Evolutionary conservation across 139 green algal genomes (phyloP), one percentile per base, ranked within the genome.

Genomic region (Haematococcus lacustris): DNA sequence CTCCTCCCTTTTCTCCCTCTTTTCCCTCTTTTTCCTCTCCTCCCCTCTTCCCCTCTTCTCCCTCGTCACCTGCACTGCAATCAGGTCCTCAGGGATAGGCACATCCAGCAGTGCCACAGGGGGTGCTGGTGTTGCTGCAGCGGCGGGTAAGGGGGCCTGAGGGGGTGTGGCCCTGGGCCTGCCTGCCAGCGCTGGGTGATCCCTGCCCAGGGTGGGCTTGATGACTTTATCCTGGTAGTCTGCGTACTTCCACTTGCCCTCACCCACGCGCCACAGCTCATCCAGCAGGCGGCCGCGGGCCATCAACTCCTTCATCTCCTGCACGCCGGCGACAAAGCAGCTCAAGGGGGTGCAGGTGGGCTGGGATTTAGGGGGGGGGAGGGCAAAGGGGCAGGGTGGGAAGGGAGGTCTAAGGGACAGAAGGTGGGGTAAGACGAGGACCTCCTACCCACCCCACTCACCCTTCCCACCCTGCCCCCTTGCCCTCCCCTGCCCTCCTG

Each of bases 221-320:
- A 67, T 6, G 26, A 71, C 71, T 34, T 72, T 38, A 3, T 70
- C 53, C 41, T 28, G 67, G 69, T 85, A 90, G 59, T 90, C 80
- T 21, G 68, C 28, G 63, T 88, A 91, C 75, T 88, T 85, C 67
- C 80, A 76, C 62, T 88, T 78, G 32, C 85, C 85, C 70, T 77
- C 70, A 1, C 75, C 78, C 66, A 95, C 90, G 3, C 74, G 60
- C 83, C 88, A 89, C 69, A 96, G 80, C 79, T 95, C 86, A 26
- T 92, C 82, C 63, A 95, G 73, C 1, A 70, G 53, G 28, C 75
- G 75, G 4, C 79, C 79, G 23, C 62, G 64, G 0, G 67, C 67
- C 76, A 93, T 79, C 67, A 92, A 82, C 51, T 67, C 76, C n/a
- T 75, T 79, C 82, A 94, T 82, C 82, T 92, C 91, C 57, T 61